Evolutionary conservation across 257 asterid species (phyloP).

Genomic region (Eustoma russellianum): DNA sequence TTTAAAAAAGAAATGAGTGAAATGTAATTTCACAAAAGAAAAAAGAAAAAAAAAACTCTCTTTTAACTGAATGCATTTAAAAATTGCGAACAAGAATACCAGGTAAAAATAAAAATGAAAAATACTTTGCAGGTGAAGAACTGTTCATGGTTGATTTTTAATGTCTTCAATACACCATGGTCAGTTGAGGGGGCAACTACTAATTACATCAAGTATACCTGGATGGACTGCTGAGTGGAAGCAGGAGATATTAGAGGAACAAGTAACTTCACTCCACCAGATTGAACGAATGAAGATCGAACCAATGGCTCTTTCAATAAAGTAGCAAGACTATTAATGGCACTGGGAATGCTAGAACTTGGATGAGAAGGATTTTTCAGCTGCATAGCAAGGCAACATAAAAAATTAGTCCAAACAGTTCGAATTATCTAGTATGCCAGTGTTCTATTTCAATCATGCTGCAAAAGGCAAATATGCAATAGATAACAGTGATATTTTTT

Average conservation of each 20-base stretch:
- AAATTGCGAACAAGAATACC: too few species aligned
- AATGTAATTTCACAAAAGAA: too few species aligned
- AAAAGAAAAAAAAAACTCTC: too few species aligned
- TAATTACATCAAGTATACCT: conserved; percentile 28
- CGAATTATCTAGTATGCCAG: not conserved
- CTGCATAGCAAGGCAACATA: conserved; percentile 26
- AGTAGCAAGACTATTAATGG: conserved; percentile 72
- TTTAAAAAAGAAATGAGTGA: too few species aligned
- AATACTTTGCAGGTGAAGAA: too few species aligned
- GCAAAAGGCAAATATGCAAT: too few species aligned
- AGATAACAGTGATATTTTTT: too few species aligned
- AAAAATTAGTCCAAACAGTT: not conserved
- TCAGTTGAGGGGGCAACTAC: not conserved
- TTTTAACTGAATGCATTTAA: too few species aligned
- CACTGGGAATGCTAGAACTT: conserved; percentile 63
- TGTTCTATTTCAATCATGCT: too few species aligned
- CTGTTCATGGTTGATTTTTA: too few species aligned
- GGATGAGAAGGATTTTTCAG: conserved; percentile 84
- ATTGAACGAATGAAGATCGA: conserved; percentile 80
- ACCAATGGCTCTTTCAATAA: conserved; percentile 73
- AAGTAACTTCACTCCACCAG: conserved; percentile 80
- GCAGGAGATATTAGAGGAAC: conserved; percentile 82
- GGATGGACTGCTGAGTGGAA: conserved; percentile 89
- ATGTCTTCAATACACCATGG: not conserved
- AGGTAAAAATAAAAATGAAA: too few species aligned